Evolutionary conservation across 352 stramenopile species (phyloP).

Genomic region (Globisporangium splendens): DNA sequence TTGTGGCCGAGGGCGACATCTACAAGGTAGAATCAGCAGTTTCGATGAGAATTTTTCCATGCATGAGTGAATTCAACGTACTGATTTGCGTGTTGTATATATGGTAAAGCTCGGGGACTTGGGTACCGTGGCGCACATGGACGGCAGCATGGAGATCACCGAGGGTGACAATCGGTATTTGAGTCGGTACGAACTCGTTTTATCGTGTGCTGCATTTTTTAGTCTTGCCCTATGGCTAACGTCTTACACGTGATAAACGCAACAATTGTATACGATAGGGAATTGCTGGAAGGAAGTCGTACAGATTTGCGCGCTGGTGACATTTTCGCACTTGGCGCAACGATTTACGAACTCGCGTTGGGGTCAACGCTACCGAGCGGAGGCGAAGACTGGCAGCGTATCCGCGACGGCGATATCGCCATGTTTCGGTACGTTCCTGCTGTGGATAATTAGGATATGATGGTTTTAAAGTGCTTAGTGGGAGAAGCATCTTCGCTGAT

Average conservation of each 20-base stretch:
- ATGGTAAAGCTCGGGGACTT: slow-evolving; percentile 56
- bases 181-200: slow-evolving; percentile 43
- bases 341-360: slow-evolving; percentile 80
- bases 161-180: slow-evolving; percentile 87
- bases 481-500: neutral
- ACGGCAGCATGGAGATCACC: slow-evolving; percentile 83
- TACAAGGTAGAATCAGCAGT: slow-evolving; percentile 56
- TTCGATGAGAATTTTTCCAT: no score
- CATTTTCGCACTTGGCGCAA: slow-evolving; percentile 82
- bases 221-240: no score
- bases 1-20: slow-evolving; percentile 51
- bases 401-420: slow-evolving; percentile 76
- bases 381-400: slow-evolving; percentile 85
- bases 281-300: slow-evolving; percentile 76
- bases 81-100: no score
- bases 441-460: slow-evolving; percentile 6
- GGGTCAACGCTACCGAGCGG: slow-evolving; percentile 59
- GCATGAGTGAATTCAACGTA: no score
- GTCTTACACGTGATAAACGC: no score
- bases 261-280: slow-evolving; percentile 21
- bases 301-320: slow-evolving; percentile 74
- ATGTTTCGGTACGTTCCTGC: slow-evolving; percentile 57
- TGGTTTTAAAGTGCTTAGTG: no score
- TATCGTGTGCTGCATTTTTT: no score
- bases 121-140: slow-evolving; percentile 72